These are phyloP conservation scores for Dendrobium huoshanense DNA, from an alignment of 106 monocot species.

Conservation along the genomic window DNA sequence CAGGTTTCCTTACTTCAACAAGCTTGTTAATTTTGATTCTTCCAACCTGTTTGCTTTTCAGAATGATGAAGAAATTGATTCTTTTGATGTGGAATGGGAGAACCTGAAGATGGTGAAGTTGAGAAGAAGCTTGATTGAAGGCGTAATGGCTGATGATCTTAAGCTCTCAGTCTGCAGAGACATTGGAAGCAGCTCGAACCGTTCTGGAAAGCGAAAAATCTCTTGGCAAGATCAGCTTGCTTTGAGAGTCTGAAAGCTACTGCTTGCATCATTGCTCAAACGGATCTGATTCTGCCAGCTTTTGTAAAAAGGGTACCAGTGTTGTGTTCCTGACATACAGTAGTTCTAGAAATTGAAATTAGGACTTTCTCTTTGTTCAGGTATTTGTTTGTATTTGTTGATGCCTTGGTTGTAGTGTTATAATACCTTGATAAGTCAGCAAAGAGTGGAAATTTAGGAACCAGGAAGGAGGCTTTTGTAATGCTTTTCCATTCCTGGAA, in stretches of 20 bases:
- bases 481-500: background rate
- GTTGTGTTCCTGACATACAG: too few species aligned
- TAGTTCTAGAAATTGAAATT: background rate
- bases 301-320: too few species aligned
- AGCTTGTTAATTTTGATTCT: conserved; percentile 10
- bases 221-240: conserved; percentile 80
- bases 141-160: conserved; percentile 11
- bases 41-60: conserved; percentile 1
- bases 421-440: background rate
- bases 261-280: background rate
- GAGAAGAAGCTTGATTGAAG: conserved; percentile 16
- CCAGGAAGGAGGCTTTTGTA: background rate
- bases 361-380: background rate
- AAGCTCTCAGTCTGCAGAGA: conserved; percentile 42
- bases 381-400: background rate
- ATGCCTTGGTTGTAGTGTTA: background rate
- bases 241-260: conserved; percentile 37
- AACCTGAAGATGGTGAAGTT: conserved; percentile 16
- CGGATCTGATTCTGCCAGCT: background rate
- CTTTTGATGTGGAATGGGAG: conserved; percentile 18
- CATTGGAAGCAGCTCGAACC: conserved; percentile 26
- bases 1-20: background rate
- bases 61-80: conserved; percentile 50
- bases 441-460: background rate
- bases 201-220: conserved; percentile 61